Base-by-base conservation (phyloP, 2,329 filamentous ascomycete genomes). In the Aspergillus sp. region DNA sequence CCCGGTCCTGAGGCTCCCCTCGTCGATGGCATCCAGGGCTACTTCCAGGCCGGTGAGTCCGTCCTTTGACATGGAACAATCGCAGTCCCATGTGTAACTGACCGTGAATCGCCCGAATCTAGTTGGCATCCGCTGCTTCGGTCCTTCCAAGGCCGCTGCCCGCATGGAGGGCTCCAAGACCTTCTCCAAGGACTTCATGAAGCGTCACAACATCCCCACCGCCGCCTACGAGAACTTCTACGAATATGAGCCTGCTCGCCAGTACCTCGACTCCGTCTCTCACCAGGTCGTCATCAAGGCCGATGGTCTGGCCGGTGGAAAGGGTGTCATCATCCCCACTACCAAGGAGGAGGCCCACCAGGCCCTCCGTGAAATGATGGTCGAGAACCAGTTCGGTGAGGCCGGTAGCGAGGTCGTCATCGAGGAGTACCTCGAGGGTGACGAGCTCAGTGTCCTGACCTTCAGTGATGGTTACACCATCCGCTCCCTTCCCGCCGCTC, bases 131-230 rank as follows among this genome's bases (percentile, higher is more conserved):
- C 84, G 86, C 68, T 89, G 87, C 77, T 98, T 97, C 72, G 95
- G 94, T 2, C 95, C 95, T 5, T 90, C 88, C 59, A 88, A 90
- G 78, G 86, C 87, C 52, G 94, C 95, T 21, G 93, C 95, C 17
- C 85, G 86, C 48, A 91, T 99, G 85, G 95, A 99, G 78, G 95
- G 95, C 62, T 96, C 91, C 80, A 99, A 99, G 82, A 91, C 94
- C 10, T 98, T 96, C 77, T 92, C 91, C 63, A 99, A 99, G 76
- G 93, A 98, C 77, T 98, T 98, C 74, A 99, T 98, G 95, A 89
- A 90, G 77, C 88, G 89, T 66, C 87, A 96, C 79, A 84, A 85
- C 70, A 96, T 99, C 69, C 93, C 94, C 39, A 98, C 95, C 1
- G 95, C 95, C 15, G 87, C 86, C 41, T 98, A 96, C 80, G 86